Percentiles rank a stretch among this genome's conserved stretches.
Evolutionary conservation across 257 asterid genomes (phyloP).

Genomic region (Plantago major): DNA sequence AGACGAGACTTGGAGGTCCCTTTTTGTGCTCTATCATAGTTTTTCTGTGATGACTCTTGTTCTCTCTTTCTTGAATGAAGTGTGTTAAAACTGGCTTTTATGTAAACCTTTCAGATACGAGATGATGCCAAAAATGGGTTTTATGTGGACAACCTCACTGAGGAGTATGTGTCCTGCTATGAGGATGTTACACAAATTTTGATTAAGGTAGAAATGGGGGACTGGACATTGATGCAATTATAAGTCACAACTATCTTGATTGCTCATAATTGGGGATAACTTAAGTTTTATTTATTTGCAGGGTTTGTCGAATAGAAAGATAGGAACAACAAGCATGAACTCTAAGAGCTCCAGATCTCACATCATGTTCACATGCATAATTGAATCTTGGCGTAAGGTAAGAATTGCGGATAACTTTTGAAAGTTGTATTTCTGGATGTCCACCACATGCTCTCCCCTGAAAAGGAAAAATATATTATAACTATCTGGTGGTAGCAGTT

Average conservation of each 20-base stretch:
- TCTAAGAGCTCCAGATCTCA: constrained; percentile 99
- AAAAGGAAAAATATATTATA: neutral
- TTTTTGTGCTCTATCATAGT: constrained; percentile 2
- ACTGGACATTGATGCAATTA: constrained; percentile 4
- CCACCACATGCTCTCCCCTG: neutral
- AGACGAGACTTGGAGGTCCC: constrained; percentile 75
- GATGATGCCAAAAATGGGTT: constrained; percentile 78
- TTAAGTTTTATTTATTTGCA: constrained; percentile 25
- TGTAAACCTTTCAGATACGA: constrained; percentile 53
- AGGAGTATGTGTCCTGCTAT: constrained; percentile 77
- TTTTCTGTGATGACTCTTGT: neutral
- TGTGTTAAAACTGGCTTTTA: neutral
- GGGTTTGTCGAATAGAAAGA: constrained; percentile 89
- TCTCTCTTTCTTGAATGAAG: neutral
- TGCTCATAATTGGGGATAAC: neutral
- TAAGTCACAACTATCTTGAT: neutral
- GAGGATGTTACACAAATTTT: constrained; percentile 82
- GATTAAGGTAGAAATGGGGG: constrained; percentile 54
- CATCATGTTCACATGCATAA: constrained; percentile 72
- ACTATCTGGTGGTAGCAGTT: neutral
- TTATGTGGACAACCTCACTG: constrained; percentile 83
- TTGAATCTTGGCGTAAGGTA: constrained; percentile 99
- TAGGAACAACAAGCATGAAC: constrained; percentile 80
- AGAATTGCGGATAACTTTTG: neutral
- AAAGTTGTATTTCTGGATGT: neutral